phyloP scores from a whole-genome alignment of 116 monocot species.

The Phalaenopsis hybrid region DNA sequence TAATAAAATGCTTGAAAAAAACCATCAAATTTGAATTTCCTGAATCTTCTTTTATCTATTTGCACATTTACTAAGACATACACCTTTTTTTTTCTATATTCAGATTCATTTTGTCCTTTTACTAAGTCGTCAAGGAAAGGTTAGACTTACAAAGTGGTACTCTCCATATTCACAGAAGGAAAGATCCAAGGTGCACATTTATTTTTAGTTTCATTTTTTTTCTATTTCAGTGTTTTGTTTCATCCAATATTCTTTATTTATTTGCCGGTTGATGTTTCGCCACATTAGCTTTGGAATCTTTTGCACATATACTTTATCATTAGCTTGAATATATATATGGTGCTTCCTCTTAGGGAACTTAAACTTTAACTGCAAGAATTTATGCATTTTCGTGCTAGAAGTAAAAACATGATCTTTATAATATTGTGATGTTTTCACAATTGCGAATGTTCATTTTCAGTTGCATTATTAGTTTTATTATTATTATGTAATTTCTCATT shows the following conservation, averaged over 20 bases:
- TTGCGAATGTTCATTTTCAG: neutral
- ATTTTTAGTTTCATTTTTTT: neutral
- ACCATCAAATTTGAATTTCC: neutral
- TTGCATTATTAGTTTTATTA: neutral
- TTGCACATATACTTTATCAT: neutral
- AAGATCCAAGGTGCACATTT: conserved; percentile 59
- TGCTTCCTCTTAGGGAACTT: neutral
- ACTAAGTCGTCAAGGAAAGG: conserved; percentile 85
- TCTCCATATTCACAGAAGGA: conserved; percentile 88
- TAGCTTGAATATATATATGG: neutral
- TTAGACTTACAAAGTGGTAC: conserved; percentile 96
- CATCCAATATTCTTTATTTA: conserved; percentile 3
- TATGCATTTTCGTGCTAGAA: conserved; percentile 1
- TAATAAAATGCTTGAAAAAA: neutral
- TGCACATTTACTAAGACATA: neutral
- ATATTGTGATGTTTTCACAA: neutral
- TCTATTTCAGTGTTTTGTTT: neutral
- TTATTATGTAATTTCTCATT: neutral
- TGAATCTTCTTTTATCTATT: neutral
- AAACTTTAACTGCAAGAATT: neutral
- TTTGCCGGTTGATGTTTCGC: neutral
- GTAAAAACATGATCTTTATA: neutral
- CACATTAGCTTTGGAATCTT: neutral
- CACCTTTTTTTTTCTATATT: neutral
- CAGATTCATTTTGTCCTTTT: conserved; percentile 91